Base-by-base conservation (phyloP, 805 yeast species). In the Yarrowia deformans region DNA sequence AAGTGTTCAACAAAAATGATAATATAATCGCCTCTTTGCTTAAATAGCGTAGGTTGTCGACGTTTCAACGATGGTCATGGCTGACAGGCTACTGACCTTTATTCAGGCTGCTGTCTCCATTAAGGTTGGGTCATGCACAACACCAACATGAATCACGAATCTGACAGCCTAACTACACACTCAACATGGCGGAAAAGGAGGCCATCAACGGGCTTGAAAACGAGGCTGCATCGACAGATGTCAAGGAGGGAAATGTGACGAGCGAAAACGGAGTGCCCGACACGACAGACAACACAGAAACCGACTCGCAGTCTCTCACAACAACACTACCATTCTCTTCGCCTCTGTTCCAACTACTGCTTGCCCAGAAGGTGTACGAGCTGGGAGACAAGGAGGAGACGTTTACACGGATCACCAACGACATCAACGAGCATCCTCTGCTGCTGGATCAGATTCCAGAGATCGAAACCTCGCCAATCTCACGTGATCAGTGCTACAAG, bases 361-460 rank as follows among this genome's bases (percentile, higher is more conserved):
- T 78, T 16, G 75, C 74, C 1, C 81, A 78, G 67, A 69, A 74
- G 37, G 75, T 79, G n/a, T 76, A 77, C 49, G 80, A 78, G 66
- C 70, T 69, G 58, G 74, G 73, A 29, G 75, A 71, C 34, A 71
- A 71, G 48, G 60, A 56, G 3, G 56, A 63, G 56, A 39, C 56
- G 14, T 78, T 75, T 63, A 68, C 40, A 4, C 69, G 63, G 3
- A 73, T 78, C 3, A 72, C 78, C 14, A 64, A 64, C 12, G 70
- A 50, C 18, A 71, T 78, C 69, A 71, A 71, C 42, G 46, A 71
- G 39, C 81, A 78, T 54, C 79, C 78, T 2, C 71, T 78, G 68
- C 67, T 76, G 48, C 61, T 68, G 39, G 68, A 52, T 18, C 68
- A 64, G 23, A 35, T 63, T 16, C 68, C 68, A 3, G 68, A 63